A percentile compares a stretch with the other conserved stretches of the same genome.
Conservation (phyloP, 208 protist species). For the Tritrichomonas foetus region DNA sequence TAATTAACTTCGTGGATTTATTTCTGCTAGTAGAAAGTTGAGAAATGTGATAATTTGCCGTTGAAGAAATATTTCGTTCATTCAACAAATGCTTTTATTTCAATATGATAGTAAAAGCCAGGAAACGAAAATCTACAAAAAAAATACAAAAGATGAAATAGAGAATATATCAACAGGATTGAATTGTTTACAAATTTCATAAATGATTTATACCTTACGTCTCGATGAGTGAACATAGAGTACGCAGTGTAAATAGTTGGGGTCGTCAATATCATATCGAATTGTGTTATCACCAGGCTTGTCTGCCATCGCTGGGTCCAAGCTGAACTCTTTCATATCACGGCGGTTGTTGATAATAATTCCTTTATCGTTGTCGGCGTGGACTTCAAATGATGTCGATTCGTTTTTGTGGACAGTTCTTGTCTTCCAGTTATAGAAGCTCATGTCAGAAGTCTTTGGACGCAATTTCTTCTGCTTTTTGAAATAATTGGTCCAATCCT, state of each 20-base stretch:
- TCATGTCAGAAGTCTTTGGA: slow-evolving; percentile 85
- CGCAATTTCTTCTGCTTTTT: slow-evolving; percentile 70
- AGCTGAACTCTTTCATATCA: background rate
- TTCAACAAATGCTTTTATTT: no score
- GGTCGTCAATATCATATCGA: slow-evolving; percentile 24
- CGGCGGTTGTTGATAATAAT: background rate
- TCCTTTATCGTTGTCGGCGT: background rate
- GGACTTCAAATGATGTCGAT: background rate
- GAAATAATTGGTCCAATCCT: slow-evolving; percentile 76
- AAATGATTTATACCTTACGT: background rate
- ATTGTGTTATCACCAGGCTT: slow-evolving; percentile 30
- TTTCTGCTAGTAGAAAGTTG: no score
- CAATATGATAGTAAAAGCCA: no score
- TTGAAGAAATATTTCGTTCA: no score
- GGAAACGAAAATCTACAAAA: no score
- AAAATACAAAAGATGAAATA: no score
- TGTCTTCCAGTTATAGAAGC: slow-evolving; percentile 96
- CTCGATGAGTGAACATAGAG: slow-evolving; percentile 13
- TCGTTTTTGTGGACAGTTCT: slow-evolving; percentile 60
- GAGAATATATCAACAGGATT: no score
- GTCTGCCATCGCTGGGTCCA: background rate
- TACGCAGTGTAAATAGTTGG: slow-evolving; percentile 38
- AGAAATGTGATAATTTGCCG: no score
- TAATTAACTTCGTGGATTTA: no score
- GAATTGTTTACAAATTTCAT: no score